Conservation (phyloP, 2,329 filamentous ascomycete genomes). For the Ceratocystis colombiana region DNA sequence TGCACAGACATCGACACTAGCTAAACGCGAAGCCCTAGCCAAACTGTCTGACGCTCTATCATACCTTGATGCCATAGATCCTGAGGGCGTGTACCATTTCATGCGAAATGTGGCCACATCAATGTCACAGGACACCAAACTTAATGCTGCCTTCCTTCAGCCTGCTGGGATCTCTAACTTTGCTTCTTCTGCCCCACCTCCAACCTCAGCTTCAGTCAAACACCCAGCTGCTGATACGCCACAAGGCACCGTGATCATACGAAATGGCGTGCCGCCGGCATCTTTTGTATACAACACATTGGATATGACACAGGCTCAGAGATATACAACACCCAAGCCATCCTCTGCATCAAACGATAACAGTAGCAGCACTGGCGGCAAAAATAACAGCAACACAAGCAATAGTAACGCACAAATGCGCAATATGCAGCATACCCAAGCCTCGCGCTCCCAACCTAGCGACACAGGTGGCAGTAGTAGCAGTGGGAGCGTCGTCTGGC, state of each 20-base stretch:
- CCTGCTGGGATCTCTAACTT: conserved; percentile 25
- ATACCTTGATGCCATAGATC: conserved; percentile 73
- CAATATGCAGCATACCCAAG: conserved; percentile 60
- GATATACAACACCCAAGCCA: conserved; percentile 23
- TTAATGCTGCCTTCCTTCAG: conserved; percentile 43
- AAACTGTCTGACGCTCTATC: conserved; percentile 78
- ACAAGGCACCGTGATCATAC: conserved; percentile 47
- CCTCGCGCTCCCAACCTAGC: conserved; percentile 33
- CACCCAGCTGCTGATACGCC: conserved; percentile 32
- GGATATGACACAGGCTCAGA: conserved; percentile 21
- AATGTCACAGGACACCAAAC: conserved; percentile 58
- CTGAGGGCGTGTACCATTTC: conserved; percentile 79
- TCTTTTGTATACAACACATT: conserved; percentile 20
- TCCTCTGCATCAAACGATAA: conserved; percentile 21
- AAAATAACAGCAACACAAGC: background rate
- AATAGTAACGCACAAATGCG: conserved; percentile 41
- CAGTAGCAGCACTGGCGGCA: background rate
- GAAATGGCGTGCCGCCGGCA: conserved; percentile 13
- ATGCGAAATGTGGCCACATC: conserved; percentile 67
- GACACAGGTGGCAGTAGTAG: conserved; percentile 32
- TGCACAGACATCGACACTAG: conserved; percentile 57
- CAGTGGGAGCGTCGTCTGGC: conserved; percentile 17
- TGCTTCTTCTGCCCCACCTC: background rate
- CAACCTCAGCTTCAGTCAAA: conserved; percentile 8
- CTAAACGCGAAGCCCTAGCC: conserved; percentile 73